Conservation (phyloP, 352 stramenopile genomes). For the Phytophthora foliorum region DNA sequence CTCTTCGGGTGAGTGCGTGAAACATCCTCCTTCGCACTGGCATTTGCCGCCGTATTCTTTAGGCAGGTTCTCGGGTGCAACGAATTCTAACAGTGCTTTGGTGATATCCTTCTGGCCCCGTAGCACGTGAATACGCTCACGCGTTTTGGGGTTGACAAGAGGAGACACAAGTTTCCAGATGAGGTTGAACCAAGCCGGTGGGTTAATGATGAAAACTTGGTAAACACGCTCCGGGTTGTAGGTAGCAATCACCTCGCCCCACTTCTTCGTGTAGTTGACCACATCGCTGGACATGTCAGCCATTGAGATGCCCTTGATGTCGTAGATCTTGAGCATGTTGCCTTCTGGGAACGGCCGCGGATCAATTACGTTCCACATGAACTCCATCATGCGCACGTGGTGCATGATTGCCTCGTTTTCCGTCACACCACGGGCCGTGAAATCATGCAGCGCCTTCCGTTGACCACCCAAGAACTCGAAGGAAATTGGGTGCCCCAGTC, state of each 20-base stretch:
- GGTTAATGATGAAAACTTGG: conserved; percentile 82
- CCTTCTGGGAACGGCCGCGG: conserved; percentile 66
- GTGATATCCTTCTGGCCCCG: conserved; percentile 77
- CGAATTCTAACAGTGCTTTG: conserved; percentile 75
- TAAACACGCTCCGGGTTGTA: conserved; percentile 84
- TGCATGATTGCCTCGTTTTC: conserved; percentile 72
- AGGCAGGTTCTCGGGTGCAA: conserved; percentile 69
- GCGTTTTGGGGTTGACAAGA: conserved; percentile 78
- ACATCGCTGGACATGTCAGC: conserved; percentile 73
- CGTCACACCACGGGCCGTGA: conserved; percentile 61
- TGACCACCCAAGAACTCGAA: conserved; percentile 70
- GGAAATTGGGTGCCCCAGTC: conserved; percentile 62
- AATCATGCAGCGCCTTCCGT: conserved; percentile 68
- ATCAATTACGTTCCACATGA: conserved; percentile 75
- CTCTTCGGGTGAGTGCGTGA: conserved; percentile 74
- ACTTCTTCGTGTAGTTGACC: conserved; percentile 77
- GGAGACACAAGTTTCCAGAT: conserved; percentile 84
- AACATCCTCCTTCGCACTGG: conserved; percentile 66
- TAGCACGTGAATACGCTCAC: conserved; percentile 75
- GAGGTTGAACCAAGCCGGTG: conserved; percentile 79
- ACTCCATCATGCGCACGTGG: conserved; percentile 75
- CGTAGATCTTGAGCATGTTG: conserved; percentile 77
- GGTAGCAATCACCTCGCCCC: conserved; percentile 63
- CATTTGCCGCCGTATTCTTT: conserved; percentile 76
- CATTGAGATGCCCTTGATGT: conserved; percentile 84